These are phyloP conservation scores for Niveomyces coronatus DNA, from an alignment of 2,329 filamentous ascomycete species.

Conservation along the genomic window DNA sequence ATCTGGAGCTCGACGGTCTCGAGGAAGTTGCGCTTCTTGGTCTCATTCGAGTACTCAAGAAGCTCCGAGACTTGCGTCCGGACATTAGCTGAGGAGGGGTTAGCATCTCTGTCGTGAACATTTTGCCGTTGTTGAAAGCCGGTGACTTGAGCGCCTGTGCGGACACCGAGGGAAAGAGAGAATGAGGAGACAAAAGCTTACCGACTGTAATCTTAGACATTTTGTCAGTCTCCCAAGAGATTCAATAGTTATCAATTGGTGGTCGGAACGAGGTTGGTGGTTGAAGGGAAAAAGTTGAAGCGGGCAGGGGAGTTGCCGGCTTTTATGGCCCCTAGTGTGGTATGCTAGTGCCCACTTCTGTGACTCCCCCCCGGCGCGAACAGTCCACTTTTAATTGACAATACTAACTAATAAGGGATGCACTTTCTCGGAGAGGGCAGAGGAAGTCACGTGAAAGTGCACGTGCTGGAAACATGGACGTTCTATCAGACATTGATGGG, in stretches of 20 bases:
- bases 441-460: too few relatives aligned
- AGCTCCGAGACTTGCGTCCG: conserved; percentile 88
- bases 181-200: conserved; percentile 24
- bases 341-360: conserved; percentile 12
- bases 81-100: conserved; percentile 60
- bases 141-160: too few relatives aligned
- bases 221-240: conserved; percentile 82
- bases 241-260: conserved; percentile 57
- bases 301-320: conserved; percentile 14
- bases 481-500: too few relatives aligned
- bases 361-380: too few relatives aligned
- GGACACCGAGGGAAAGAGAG: not conserved
- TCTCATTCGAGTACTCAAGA: conserved; percentile 85
- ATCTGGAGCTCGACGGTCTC: conserved; percentile 89
- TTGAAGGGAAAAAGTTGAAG: conserved; percentile 14
- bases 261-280: conserved; percentile 30
- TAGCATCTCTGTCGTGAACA: conserved; percentile 27
- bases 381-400: too few relatives aligned
- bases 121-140: too few relatives aligned
- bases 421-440: too few relatives aligned
- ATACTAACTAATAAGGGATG: too few relatives aligned
- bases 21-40: conserved; percentile 97
- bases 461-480: too few relatives aligned
- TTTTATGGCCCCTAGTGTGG: conserved; percentile 17
- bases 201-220: conserved; percentile 83